A percentile compares a stretch with the other conserved stretches of the same genome.
phyloP scores from a whole-genome alignment of 2,329 filamentous ascomycete species.

The Diatrype stigma region DNA sequence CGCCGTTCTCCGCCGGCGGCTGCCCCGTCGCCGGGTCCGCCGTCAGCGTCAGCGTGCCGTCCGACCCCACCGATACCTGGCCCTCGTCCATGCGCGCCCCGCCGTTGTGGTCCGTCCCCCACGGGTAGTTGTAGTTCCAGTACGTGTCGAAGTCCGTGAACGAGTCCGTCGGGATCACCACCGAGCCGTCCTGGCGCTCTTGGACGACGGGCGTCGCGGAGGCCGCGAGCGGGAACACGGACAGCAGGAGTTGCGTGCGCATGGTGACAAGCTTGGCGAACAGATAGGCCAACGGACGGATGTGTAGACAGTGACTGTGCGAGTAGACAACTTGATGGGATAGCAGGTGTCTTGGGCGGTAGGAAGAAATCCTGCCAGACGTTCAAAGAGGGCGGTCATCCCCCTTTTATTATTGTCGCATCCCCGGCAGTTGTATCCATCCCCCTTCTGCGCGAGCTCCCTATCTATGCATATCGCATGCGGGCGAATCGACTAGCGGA shows the following conservation, averaged over 20 bases:
- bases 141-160: conserved; percentile 7
- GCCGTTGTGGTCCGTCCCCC: conserved; percentile 10
- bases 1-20: conserved; percentile 2
- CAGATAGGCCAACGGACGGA: too few relatives aligned
- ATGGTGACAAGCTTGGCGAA: not conserved
- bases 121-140: conserved; percentile 6
- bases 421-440: too few relatives aligned
- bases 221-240: not conserved
- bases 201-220: not conserved
- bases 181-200: conserved; percentile 2
- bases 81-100: conserved; percentile 6
- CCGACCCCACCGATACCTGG: conserved; percentile 1
- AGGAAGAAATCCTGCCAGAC: too few relatives aligned
- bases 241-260: conserved; percentile 1
- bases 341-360: too few relatives aligned
- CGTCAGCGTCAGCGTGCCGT: conserved; percentile 32
- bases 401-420: too few relatives aligned
- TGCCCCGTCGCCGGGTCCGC: conserved; percentile 30
- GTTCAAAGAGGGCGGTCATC: too few relatives aligned
- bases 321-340: too few relatives aligned
- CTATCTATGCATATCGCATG: too few relatives aligned
- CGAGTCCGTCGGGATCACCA: conserved; percentile 6
- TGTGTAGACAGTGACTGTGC: too few relatives aligned
- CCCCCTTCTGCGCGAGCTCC: too few relatives aligned
- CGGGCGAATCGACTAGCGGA: too few relatives aligned